Evolutionary conservation across 768 basidiomycete species (phyloP).

Genomic region (Tricholoma sp.): DNA sequence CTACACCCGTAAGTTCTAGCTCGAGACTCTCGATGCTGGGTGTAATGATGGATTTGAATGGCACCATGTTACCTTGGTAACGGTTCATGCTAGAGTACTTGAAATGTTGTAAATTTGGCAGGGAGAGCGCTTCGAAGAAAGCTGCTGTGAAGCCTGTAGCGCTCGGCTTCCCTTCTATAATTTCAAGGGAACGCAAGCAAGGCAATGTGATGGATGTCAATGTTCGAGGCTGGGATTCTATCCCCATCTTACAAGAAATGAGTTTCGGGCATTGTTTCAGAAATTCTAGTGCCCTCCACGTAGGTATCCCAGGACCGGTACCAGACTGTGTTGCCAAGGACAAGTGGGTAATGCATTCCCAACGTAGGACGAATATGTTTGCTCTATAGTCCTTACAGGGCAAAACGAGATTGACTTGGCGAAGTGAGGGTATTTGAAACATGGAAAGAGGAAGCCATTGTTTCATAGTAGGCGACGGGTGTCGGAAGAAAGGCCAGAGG

Average conservation of each 20-base stretch:
- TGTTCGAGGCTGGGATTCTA: neutral
- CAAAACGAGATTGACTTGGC: neutral
- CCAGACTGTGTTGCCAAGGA: neutral
- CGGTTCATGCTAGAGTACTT: neutral
- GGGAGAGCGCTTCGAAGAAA: neutral
- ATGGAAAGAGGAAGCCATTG: neutral
- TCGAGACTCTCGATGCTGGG: neutral
- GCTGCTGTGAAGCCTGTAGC: too few species aligned
- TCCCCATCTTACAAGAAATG: neutral
- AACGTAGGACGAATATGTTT: neutral
- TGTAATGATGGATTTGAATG: neutral
- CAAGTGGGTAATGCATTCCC: neutral
- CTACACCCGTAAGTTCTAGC: neutral
- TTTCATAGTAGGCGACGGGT: neutral
- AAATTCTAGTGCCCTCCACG: neutral
- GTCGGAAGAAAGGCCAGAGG: neutral
- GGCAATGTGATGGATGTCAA: neutral
- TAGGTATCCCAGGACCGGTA: neutral
- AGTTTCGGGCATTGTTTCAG: neutral
- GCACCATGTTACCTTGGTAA: neutral
- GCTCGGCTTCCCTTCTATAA: neutral
- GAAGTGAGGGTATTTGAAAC: neutral
- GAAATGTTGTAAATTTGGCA: neutral
- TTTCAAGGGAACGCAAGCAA: neutral
- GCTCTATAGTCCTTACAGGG: neutral